Evolutionary conservation across 192 early-diverging fungal genomes (phyloP), one percentile per base, ranked within the genome.

Genomic region (Podila horticola): DNA sequence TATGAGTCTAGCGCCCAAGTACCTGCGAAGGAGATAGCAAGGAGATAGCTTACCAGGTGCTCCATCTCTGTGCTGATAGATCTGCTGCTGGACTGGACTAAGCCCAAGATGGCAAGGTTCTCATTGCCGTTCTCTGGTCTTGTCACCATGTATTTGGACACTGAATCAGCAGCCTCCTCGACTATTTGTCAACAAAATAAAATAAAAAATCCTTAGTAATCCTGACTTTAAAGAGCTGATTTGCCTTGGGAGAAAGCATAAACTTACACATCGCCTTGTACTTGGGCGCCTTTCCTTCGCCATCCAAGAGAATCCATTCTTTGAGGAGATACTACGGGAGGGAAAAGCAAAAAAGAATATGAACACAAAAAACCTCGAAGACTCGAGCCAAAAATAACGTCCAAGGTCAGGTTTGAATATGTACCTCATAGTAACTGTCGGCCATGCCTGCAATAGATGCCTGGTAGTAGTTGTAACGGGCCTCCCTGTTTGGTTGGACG

Each of bases 371-470:
- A n/a, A n/a, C n/a, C n/a, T n/a, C n/a, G 24, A 13, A 11, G 48
- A 13, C 15, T 28, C 4, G 36, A 24, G 51, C 19, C 20, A 52
- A 17, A n/a, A 52, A 55, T 0, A 55, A 6, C 0, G 3, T 3
- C 20, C 22, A 26, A 24, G 52, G 8, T 1, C 2, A 55, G 34
- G 34, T 4, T 26, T 11, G n/a, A 24, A 10, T 55, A 4, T 26
- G 30, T 83, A 90, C 89, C 86, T 91, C 90, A 55, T 91, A 91
- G 58, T 88, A 89, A 48, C 87, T 88, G 52, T 91, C 90, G 4
- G 69, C 82, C 85, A 86, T 75, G 17, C 85, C 88, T 29, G 86
- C 88, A 36, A 84, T 84, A 5, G 84, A 71, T 30, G 88, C 71
- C 48, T 66, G 58, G 24, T 64, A 64, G 19, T 48, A 38, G 17